phyloP scores from a whole-genome alignment of 805 yeast species.

The Suhomyces sp. region DNA sequence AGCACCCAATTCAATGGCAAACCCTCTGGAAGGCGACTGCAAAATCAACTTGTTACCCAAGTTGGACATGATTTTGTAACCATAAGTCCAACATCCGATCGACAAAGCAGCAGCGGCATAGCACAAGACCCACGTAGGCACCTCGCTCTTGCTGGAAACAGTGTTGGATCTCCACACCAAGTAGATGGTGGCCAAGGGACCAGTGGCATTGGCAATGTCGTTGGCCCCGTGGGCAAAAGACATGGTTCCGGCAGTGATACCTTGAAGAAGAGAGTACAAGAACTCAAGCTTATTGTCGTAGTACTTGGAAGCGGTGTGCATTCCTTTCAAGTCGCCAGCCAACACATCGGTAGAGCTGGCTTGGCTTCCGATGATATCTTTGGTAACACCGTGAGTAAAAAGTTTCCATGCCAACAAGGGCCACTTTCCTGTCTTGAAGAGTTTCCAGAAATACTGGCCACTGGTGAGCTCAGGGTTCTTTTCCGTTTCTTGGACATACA shows the following conservation, averaged over 20 bases:
- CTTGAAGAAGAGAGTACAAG: constrained; percentile 65
- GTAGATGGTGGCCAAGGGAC: constrained; percentile 68
- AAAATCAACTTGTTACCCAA: constrained; percentile 72
- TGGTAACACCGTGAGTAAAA: constrained; percentile 57
- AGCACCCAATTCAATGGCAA: constrained; percentile 73
- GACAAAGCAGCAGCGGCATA: constrained; percentile 66
- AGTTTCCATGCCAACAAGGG: constrained; percentile 48
- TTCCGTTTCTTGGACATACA: constrained; percentile 8
- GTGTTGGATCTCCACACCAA: constrained; percentile 55
- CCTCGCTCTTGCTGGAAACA: constrained; percentile 47
- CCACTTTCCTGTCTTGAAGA: constrained; percentile 48
- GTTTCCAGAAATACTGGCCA: constrained; percentile 37
- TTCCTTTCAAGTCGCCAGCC: constrained; percentile 43
- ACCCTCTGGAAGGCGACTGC: constrained; percentile 78
- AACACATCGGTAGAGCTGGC: constrained; percentile 35
- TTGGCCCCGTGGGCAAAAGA: constrained; percentile 83
- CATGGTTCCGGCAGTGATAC: constrained; percentile 73
- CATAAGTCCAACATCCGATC: constrained; percentile 67
- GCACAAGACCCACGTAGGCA: constrained; percentile 70
- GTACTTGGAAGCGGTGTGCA: constrained; percentile 59
- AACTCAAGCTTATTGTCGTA: constrained; percentile 71
- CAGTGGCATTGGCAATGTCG: constrained; percentile 76
- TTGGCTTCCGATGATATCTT: constrained; percentile 58
- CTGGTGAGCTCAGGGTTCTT: constrained; percentile 29
- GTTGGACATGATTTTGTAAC: constrained; percentile 66